Base-by-base conservation (phyloP, 192 early-diverging fungal species). In the Umbelopsis ramanniana region DNA sequence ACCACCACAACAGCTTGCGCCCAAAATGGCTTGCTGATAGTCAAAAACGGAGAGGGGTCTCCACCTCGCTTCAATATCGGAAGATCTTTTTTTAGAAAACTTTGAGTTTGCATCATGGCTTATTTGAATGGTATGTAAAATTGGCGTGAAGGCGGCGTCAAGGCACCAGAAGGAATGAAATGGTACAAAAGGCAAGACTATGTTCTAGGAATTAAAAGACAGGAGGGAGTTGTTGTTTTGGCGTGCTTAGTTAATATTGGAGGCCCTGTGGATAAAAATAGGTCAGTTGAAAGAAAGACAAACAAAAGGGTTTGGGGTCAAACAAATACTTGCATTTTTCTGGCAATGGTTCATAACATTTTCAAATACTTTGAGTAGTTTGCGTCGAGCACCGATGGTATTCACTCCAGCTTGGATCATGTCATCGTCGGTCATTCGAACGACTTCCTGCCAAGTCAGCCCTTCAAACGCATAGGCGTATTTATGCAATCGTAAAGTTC, bases 321-420 rank as follows among this genome's bases (percentile, higher is more conserved):
- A 22, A 14, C 12, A 37, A 7, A 43, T 6, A 60, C 77, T 74
- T 55, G 74, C 77, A 33, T 79, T 70, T 26, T 79, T 63, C n/a
- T 72, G 24, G 54, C 77, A 79, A 37, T 79, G 70, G 22, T 54
- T 66, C 24, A 72, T 46, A 21, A 79, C 77, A 50, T 79, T 79
- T 69, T 79, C 77, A 69, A 79, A 79, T 12, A 79, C 77, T 67
- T 79, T 79, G 19, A 79, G 63, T 48, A 79, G 22, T 43, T 79
- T 79, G 47, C 73, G 54, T 67, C 77, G 54, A 17, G 77, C 77
- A n/a, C 77, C 77, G 5, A 74, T 67, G 15, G 77, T 79, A 50
- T 79, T 74, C 5, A 79, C 77, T 11, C 77, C 77, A 21, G 72
- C 73, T 19, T 67, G 33, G 21, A 53, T 19, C 77, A 79, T 79